Evolutionary conservation across 1,284 basidiomycete genomes (phyloP).

Genomic region (Sanguinoderma infundibulare): DNA sequence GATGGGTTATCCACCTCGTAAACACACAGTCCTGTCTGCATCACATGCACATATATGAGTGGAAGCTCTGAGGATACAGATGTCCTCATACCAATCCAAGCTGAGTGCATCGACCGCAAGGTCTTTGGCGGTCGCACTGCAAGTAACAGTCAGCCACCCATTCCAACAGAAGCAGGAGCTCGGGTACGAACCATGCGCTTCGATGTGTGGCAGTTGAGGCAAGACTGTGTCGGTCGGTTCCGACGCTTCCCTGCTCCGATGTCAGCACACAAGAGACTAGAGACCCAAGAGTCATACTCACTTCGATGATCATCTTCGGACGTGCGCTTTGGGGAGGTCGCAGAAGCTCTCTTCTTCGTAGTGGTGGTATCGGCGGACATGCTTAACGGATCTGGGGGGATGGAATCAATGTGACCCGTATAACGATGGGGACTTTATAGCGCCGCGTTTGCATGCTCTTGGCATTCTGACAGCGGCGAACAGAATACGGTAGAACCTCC

Average conservation of each 20-base stretch:
- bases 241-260: slow-evolving; percentile 44
- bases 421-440: slow-evolving; percentile 22
- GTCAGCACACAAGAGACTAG: background rate
- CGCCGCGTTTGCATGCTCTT: slow-evolving; percentile 13
- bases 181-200: slow-evolving; percentile 73
- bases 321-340: slow-evolving; percentile 31
- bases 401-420: slow-evolving; percentile 14
- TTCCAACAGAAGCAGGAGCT: background rate
- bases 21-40: slow-evolving; percentile 82
- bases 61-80: background rate
- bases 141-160: slow-evolving; percentile 3
- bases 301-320: slow-evolving; percentile 40
- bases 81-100: slow-evolving; percentile 58
- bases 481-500: slow-evolving; percentile 12
- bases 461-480: slow-evolving; percentile 21
- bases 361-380: slow-evolving; percentile 34
- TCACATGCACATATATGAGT: background rate
- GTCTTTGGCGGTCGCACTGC: slow-evolving; percentile 74
- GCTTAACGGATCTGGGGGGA: slow-evolving; percentile 17
- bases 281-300: slow-evolving; percentile 17
- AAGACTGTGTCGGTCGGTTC: slow-evolving; percentile 69
- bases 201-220: slow-evolving; percentile 74
- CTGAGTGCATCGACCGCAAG: slow-evolving; percentile 76
- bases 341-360: slow-evolving; percentile 35
- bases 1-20: slow-evolving; percentile 84